Percentiles rank a stretch among this genome's conserved stretches.
These are phyloP conservation scores for Laetiporus sulphureus DNA, from an alignment of 1,284 basidiomycete genomes.

Conservation along the genomic window DNA sequence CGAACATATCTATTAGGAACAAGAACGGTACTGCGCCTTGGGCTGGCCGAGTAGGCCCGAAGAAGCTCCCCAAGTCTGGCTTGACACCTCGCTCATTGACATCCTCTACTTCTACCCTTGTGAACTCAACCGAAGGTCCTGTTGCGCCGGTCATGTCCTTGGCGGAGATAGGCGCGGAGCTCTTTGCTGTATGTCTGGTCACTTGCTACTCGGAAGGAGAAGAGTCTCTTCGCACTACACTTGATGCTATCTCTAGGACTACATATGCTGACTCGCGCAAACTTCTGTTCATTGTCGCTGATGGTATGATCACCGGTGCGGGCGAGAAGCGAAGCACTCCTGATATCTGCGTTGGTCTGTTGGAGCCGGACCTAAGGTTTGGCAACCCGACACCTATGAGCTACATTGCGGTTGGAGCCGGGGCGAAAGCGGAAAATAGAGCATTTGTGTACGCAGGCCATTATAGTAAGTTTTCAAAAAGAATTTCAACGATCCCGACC, in stretches of 20 bases:
- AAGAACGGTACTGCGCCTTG: slow-evolving; percentile 90
- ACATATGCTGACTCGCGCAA: slow-evolving; percentile 91
- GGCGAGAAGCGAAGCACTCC: slow-evolving; percentile 95
- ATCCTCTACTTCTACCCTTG: slow-evolving; percentile 45
- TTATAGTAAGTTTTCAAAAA: slow-evolving; percentile 66
- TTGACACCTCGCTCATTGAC: slow-evolving; percentile 40
- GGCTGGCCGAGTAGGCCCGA: slow-evolving; percentile 52
- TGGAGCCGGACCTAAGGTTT: slow-evolving; percentile 93
- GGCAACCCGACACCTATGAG: slow-evolving; percentile 96
- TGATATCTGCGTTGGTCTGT: slow-evolving; percentile 88
- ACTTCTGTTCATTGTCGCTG: slow-evolving; percentile 91
- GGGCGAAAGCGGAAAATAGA: slow-evolving; percentile 86
- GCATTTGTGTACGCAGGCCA: slow-evolving; percentile 99
- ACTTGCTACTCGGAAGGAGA: slow-evolving; percentile 98
- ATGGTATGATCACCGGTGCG: slow-evolving; percentile 98
- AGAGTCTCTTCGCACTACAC: slow-evolving; percentile 85
- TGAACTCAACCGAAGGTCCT: slow-evolving; percentile 40
- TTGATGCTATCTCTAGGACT: slow-evolving; percentile 89
- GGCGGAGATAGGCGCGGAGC: slow-evolving; percentile 86
- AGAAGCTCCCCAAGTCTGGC: slow-evolving; percentile 40
- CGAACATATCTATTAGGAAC: slow-evolving; percentile 87
- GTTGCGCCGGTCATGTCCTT: slow-evolving; percentile 69
- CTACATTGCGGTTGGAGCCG: slow-evolving; percentile 87
- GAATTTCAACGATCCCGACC: not conserved
- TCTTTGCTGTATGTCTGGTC: slow-evolving; percentile 92